A percentile compares a stretch with the other conserved stretches of the same genome.
phyloP scores from a whole-genome alignment of 208 protist genomes.

The Crithidia bombi region DNA sequence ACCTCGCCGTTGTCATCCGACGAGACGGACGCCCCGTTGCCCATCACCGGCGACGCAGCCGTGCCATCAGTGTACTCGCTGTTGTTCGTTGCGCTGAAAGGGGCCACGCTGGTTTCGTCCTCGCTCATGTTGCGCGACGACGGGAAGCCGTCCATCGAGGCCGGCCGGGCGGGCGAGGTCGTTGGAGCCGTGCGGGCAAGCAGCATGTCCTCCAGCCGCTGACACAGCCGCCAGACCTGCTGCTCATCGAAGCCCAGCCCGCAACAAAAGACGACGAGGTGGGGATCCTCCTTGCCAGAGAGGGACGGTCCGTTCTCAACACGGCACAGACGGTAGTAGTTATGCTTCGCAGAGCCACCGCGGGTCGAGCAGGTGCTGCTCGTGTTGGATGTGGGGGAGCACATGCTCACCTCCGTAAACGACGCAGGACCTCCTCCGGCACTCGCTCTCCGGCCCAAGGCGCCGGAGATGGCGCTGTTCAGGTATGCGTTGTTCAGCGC shows the following conservation, averaged over 20 bases:
- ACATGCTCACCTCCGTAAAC: conserved; percentile 2
- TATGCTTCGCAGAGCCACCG: conserved; percentile 24
- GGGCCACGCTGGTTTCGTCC: conserved; percentile 7
- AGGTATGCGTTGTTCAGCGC: conserved; percentile 16
- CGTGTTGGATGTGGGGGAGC: conserved; percentile 29
- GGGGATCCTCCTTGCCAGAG: conserved; percentile 39
- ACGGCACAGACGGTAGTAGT: conserved; percentile 48
- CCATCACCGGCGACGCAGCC: background rate
- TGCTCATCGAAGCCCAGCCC: conserved; percentile 56
- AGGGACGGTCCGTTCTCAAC: conserved; percentile 36
- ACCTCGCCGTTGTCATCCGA: conserved; percentile 8
- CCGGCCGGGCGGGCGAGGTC: conserved; percentile 8
- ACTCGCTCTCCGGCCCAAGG: background rate
- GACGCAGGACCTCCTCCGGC: conserved; percentile 4
- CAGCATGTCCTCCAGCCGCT: conserved; percentile 56
- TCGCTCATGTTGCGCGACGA: conserved; percentile 12
- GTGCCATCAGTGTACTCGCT: conserved; percentile 5
- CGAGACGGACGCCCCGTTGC: background rate
- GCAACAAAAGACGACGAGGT: conserved; percentile 64
- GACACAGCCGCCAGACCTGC: conserved; percentile 53
- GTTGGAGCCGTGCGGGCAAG: conserved; percentile 10
- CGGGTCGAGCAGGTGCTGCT: conserved; percentile 17
- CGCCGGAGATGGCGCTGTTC: background rate
- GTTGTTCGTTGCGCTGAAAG: background rate
- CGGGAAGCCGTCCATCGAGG: conserved; percentile 4